phyloP scores from a whole-genome alignment of 768 basidiomycete species.

The Tephrocybe sp. region DNA sequence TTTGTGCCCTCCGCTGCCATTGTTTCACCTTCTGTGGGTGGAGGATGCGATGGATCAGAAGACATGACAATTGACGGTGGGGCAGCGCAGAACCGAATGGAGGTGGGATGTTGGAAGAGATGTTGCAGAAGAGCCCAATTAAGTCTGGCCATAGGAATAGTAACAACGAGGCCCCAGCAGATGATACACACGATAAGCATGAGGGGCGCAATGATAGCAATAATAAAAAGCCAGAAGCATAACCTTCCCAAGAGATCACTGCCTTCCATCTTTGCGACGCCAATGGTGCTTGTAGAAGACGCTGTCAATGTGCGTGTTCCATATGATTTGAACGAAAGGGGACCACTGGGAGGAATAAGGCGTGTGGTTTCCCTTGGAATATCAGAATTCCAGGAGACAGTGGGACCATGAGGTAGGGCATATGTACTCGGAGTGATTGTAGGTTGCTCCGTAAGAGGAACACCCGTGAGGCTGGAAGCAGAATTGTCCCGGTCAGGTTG shows the following conservation, averaged over 20 bases:
- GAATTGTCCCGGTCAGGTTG: slow-evolving; percentile 15
- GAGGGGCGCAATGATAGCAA: slow-evolving; percentile 79
- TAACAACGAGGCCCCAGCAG: slow-evolving; percentile 95
- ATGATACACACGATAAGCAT: slow-evolving; percentile 84
- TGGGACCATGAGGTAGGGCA: slow-evolving; percentile 28
- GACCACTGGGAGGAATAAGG: slow-evolving; percentile 32
- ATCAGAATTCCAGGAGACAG: slow-evolving; percentile 42
- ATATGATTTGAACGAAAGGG: slow-evolving; percentile 60
- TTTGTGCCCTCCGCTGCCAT: slow-evolving; percentile 18
- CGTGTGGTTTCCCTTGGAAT: slow-evolving; percentile 45
- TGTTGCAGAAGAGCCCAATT: slow-evolving; percentile 92
- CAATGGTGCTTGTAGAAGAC: slow-evolving; percentile 28
- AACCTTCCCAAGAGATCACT: slow-evolving; percentile 63
- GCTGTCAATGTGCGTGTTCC: slow-evolving; percentile 49
- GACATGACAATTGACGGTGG: slow-evolving; percentile 66
- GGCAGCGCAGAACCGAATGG: slow-evolving; percentile 91
- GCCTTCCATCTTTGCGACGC: slow-evolving; percentile 30
- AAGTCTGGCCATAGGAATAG: slow-evolving; percentile 97
- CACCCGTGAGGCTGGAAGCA: slow-evolving; percentile 22
- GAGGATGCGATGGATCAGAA: slow-evolving; percentile 19
- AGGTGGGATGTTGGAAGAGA: slow-evolving; percentile 74
- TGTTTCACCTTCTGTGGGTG: slow-evolving; percentile 24
- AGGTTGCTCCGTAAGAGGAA: slow-evolving; percentile 38
- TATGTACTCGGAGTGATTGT: slow-evolving; percentile 41
- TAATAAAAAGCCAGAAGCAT: slow-evolving; percentile 81